Base-by-base conservation (phyloP, 768 basidiomycete genomes). In the Leccinum sublutescens region DNA sequence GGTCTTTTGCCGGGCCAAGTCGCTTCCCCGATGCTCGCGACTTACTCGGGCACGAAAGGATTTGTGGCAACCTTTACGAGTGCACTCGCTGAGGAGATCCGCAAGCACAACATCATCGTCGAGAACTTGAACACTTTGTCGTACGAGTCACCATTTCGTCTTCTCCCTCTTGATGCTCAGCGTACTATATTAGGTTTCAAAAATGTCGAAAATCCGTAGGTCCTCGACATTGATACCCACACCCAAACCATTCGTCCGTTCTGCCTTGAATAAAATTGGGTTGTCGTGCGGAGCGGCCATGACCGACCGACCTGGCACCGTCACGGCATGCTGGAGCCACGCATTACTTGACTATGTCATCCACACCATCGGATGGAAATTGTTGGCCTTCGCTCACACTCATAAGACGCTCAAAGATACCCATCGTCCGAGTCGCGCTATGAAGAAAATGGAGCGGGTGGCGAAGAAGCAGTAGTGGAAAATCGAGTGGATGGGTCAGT, bases 41-140 rank as follows among this genome's bases (percentile, higher is more conserved):
- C 93, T 14, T 99, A 98, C 74, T 89, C 94, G 9, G 95, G 87
- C 45, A 88, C 89, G 50, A 99, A 99, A 73, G 89, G 89, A 0
- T 98, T 96, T 83, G 76, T 98, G 48, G 75, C 87, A 10, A 89
- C 90, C 0, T 98, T 93, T 76, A 85, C 88, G 2, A 87, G 86
- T 62, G 92, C 95, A 2, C 84, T 99, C 50, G 89, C 85, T 2
- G 87, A 89, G 61, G 96, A 99, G 70, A 85, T 96, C 58, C 79
- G 78, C 66, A 74, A 77, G 34, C 84, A 89, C 62, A 88, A 90
- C 40, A 84, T 99, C 63, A 75, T 80, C 48, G 93, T 98, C 49
- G 84, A 91, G 71, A 83, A 93, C 68, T 77, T 94, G 60, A 94
- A 96, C 77, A 92, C 77, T 98, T 95, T 71, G 95, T 99, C 51